Base-by-base conservation (phyloP, 2,329 filamentous ascomycete species). In the Myriosclerotinia duriaeana region DNA sequence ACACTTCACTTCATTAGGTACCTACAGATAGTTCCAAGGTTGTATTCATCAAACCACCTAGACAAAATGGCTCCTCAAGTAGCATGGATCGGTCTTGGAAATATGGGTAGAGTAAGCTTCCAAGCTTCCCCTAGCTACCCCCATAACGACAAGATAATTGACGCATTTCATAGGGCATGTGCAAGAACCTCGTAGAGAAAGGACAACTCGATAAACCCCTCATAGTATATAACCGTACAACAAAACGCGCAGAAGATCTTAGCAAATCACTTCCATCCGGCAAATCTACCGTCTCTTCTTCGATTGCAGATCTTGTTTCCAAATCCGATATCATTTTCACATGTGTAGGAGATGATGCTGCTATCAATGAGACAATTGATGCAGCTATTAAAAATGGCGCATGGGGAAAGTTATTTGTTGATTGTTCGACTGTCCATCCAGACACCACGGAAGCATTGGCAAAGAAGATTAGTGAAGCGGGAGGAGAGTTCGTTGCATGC, bases 351-450 rank as follows among this genome's bases (percentile, higher is more conserved):
- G 89, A 95, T 75, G 93, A 97, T 76, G 80, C 84, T 3, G 90
- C 90, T 6, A 86, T 96, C 53, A 83, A 86, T 66, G 79, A 83
- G 5, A 85, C 87, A 26, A 83, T 92, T 68, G 77, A 82, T 53
- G 76, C 82, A 3, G 84, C 89, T 40, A 79, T 92, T 4, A 73
- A 84, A 58, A 75, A 79, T 22, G 79, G 86, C 66, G 79, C 91
- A 22, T 82, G 82, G 38, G 87, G 86, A 69, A 97, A 96, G 79
- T 80, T 95, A 20, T 88, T 97, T 71, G 84, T 96, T 42, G 93
- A 97, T 75, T 93, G 90, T 82, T 95, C 91, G 4, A 97, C 93
- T 36, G 86, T 97, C 46, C 90, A 95, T 77, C 93, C 93, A 0
- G 89, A 93, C 65, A 92, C 90, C 5, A 91, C 90, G 1, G 85